Conservation (phyloP, 2,329 filamentous ascomycete species). For the Claviceps purpurea region DNA sequence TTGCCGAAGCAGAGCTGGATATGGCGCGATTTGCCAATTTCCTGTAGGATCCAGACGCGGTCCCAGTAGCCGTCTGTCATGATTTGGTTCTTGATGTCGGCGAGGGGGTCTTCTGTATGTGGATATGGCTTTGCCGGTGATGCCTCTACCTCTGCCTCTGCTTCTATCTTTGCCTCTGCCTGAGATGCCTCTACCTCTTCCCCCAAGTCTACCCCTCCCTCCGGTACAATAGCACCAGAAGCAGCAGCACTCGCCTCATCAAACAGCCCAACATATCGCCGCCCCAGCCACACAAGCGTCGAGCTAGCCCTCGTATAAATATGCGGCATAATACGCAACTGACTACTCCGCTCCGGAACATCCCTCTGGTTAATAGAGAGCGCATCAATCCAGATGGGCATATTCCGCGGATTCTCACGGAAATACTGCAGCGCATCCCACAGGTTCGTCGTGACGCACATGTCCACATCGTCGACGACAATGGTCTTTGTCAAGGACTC, state of each 20-base stretch:
- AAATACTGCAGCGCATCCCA: conserved; percentile 7
- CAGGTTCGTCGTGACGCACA: conserved; percentile 8
- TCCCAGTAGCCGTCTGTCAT: conserved; percentile 8
- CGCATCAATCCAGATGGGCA: conserved; percentile 11
- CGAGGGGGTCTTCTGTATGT: neutral
- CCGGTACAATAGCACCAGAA: neutral
- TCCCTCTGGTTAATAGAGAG: conserved; percentile 10
- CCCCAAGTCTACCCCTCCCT: too few species aligned
- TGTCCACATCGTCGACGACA: conserved; percentile 4
- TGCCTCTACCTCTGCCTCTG: neutral
- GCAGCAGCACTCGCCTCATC: neutral
- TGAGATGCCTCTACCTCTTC: too few species aligned
- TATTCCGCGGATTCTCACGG: conserved; percentile 1
- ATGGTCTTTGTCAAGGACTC: conserved; percentile 3
- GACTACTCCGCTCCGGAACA: conserved; percentile 7
- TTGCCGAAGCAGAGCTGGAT: conserved; percentile 6
- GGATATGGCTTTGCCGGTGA: neutral
- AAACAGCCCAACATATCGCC: conserved; percentile 1
- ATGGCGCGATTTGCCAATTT: conserved; percentile 8
- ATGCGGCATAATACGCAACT: conserved; percentile 11
- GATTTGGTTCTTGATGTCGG: neutral
- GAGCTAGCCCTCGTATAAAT: conserved; percentile 9
- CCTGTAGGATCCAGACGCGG: conserved; percentile 10
- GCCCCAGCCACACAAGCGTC: conserved; percentile 11
- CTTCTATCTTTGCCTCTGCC: too few species aligned